Base-by-base conservation (phyloP, 495 filamentous ascomycete genomes). In the Penicillium pulvis region DNA sequence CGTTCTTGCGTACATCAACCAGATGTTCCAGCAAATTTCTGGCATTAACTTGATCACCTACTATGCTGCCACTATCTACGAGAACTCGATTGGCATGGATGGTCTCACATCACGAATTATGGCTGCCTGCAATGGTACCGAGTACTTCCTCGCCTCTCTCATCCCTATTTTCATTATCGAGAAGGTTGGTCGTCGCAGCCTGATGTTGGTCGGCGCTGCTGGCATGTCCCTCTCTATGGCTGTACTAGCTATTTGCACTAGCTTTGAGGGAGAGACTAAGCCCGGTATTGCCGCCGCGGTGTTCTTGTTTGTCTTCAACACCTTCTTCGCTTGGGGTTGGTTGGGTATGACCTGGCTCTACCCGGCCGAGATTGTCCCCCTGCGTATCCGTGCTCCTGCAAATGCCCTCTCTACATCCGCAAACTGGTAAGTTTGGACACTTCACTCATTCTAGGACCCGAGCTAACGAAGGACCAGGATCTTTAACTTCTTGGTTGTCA, bases 1-100 rank as follows among this genome's bases (percentile, higher is more conserved):
- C 4, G 66, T 86, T 14, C 78, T 91, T 42, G 89, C 83, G 48
- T 89, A 90, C 67, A 82, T 90, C 66, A 90, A 89, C 67, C 88
- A 91, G 64, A 82, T 89, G 77, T 90, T 90, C 73, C 88, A 91
- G 61, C 88, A 92, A 58, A 85, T 90, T 30, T 81, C 79, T 4
- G 90, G 90, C 19, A 90, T 91, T 63, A 91, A 91, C 60, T 59
- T 91, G 9, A 87, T 91, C 55, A 88, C 87, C 0, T 89, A 90
- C 65, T 92, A 92, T 59, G 81, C 85, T 0, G 77, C 87, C 7
- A 82, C 84, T 3, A 86, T 92, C 56, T 87, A 88, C 60, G 70
- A 84, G 49, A 75, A 79, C 48, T 79, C 83, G 36, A 79, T 85
- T 24, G 77, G 79, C 1, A 81, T 90, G 55, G 74, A 72, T 54